Evolutionary conservation across 2,329 filamentous ascomycete species (phyloP).

Genomic region (Trichoderma brevicompactum): DNA sequence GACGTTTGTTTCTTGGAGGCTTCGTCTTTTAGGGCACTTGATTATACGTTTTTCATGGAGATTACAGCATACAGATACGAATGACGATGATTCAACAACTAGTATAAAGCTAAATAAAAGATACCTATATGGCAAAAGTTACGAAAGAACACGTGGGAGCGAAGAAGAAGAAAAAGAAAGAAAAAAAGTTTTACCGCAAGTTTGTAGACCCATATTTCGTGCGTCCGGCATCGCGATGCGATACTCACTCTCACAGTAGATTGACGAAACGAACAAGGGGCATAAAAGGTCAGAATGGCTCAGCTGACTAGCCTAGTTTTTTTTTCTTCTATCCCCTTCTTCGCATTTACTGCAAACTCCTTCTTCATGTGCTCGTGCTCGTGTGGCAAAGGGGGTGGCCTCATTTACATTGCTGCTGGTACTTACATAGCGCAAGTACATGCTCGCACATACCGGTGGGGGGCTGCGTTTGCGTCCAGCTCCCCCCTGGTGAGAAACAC

Average conservation of each 20-base stretch:
- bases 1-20: too few species aligned
- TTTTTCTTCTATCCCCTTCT: neutral
- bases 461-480: constrained; percentile 8
- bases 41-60: too few species aligned
- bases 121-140: too few species aligned
- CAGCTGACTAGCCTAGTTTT: constrained; percentile 15
- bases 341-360: neutral
- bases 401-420: too few species aligned
- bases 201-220: constrained; percentile 18
- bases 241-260: neutral
- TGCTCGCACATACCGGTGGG: constrained; percentile 11
- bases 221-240: constrained; percentile 25
- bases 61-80: too few species aligned
- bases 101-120: too few species aligned
- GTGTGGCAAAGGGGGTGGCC: neutral
- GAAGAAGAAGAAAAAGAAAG: neutral
- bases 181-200: constrained; percentile 8
- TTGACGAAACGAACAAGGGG: neutral
- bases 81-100: too few species aligned
- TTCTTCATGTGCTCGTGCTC: neutral
- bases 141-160: neutral
- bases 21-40: too few species aligned
- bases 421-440: neutral
- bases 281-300: neutral
- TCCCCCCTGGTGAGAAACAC: neutral